These are phyloP conservation scores for Xylaria arbuscula DNA, from an alignment of 2,329 filamentous ascomycete species.

Conservation along the genomic window DNA sequence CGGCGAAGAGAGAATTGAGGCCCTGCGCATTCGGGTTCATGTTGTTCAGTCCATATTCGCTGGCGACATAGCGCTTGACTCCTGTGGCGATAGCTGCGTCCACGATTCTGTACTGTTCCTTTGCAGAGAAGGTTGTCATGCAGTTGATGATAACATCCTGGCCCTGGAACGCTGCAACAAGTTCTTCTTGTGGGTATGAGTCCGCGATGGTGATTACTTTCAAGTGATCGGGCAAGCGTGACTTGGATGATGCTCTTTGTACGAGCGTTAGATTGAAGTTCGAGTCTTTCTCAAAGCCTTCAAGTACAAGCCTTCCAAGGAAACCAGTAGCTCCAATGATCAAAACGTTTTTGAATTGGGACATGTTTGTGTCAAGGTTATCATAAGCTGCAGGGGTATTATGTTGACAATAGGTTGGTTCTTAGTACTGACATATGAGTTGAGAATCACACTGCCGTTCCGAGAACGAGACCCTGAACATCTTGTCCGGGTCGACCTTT, in stretches of 20 bases:
- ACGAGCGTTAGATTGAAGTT: constrained; percentile 46
- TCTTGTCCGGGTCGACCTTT: constrained; percentile 1
- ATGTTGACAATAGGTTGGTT: background rate
- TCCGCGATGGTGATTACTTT: constrained; percentile 46
- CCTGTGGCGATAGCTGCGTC: constrained; percentile 66
- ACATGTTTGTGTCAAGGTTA: constrained; percentile 29
- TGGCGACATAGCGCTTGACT: constrained; percentile 66
- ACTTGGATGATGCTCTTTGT: constrained; percentile 47
- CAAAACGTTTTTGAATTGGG: constrained; percentile 46
- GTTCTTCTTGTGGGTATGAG: constrained; percentile 44
- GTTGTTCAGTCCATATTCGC: constrained; percentile 61
- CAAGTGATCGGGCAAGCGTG: constrained; percentile 37
- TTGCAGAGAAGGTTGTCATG: constrained; percentile 50
- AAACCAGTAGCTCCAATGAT: constrained; percentile 49
- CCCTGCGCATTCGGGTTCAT: constrained; percentile 43
- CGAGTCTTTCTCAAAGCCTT: constrained; percentile 46
- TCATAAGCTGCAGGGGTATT: background rate
- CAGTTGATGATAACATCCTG: constrained; percentile 55
- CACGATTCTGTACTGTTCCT: constrained; percentile 62
- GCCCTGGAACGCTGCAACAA: constrained; percentile 43
- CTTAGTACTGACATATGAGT: background rate
- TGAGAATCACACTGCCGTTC: background rate
- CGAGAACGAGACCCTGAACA: background rate
- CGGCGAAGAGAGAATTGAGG: constrained; percentile 44
- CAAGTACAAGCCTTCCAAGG: constrained; percentile 47